These are phyloP conservation scores for Aspergillus sclerotiicarbonarius DNA, from an alignment of 495 filamentous ascomycete genomes.

Conservation along the genomic window DNA sequence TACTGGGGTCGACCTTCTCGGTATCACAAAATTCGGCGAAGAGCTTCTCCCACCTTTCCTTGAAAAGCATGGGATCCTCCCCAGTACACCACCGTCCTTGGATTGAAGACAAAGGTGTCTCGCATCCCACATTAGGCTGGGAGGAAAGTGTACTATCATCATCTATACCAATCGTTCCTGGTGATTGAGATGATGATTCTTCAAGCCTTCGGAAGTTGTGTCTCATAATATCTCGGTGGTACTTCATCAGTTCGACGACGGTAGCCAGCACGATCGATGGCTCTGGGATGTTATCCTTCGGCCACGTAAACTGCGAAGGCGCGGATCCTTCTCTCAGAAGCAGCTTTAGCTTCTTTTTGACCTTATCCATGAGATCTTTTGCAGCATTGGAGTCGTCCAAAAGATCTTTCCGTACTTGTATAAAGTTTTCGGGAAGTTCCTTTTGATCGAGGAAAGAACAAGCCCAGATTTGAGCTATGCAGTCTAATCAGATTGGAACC, in stretches of 20 bases:
- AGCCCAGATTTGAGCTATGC: conserved; percentile 86
- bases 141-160: conserved; percentile 16
- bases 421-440: conserved; percentile 76
- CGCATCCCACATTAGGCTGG: conserved; percentile 16
- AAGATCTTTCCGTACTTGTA: conserved; percentile 88
- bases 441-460: conserved; percentile 85
- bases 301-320: conserved; percentile 95
- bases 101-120: conserved; percentile 61
- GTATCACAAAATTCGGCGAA: conserved; percentile 95
- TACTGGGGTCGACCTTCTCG: conserved; percentile 97
- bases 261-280: conserved; percentile 84
- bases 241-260: conserved; percentile 97
- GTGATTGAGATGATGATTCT: conserved; percentile 55
- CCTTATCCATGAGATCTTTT: conserved; percentile 99
- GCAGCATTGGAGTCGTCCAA: conserved; percentile 98
- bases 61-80: conserved; percentile 92
- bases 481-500: conserved; percentile 17
- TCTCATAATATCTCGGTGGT: conserved; percentile 90
- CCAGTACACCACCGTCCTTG: conserved; percentile 95
- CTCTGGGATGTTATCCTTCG: conserved; percentile 85
- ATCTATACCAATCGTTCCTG: conserved; percentile 28
- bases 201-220: conserved; percentile 82
- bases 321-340: conserved; percentile 85
- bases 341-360: conserved; percentile 97
- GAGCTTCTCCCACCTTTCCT: conserved; percentile 97